A percentile compares a stretch with the other conserved stretches of the same genome.
phyloP scores from a whole-genome alignment of 1,284 basidiomycete species.

The Wallemia hederae region DNA sequence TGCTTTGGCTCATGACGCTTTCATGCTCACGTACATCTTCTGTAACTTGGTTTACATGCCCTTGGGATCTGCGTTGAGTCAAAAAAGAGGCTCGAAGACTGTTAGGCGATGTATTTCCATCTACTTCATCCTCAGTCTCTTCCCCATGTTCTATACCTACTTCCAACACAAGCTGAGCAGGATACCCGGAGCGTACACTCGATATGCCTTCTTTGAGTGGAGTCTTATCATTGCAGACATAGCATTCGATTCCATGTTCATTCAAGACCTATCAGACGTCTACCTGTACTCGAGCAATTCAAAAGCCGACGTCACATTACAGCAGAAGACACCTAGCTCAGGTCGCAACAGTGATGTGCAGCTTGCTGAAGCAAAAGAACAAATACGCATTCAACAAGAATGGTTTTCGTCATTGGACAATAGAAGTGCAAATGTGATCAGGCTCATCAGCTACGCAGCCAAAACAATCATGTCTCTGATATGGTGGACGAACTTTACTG shows the following conservation, averaged over 20 bases:
- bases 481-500: constrained; percentile 66
- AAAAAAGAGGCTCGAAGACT: neutral
- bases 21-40: constrained; percentile 60
- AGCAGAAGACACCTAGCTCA: neutral
- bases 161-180: constrained; percentile 41
- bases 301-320: neutral
- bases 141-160: constrained; percentile 56
- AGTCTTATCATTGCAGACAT: constrained; percentile 48
- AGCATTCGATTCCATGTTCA: constrained; percentile 37
- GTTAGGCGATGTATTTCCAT: neutral
- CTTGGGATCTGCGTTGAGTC: neutral
- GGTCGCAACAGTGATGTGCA: neutral
- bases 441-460: neutral
- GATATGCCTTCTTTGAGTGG: constrained; percentile 69
- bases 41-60: constrained; percentile 64
- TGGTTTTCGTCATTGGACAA: constrained; percentile 20
- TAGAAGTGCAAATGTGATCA: neutral
- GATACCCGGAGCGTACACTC: constrained; percentile 36
- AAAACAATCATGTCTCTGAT: constrained; percentile 31
- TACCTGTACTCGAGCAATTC: constrained; percentile 8
- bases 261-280: constrained; percentile 26
- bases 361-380: neutral
- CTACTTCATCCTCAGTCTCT: constrained; percentile 20
- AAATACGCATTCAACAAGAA: neutral
- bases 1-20: constrained; percentile 54